Conservation (phyloP, 768 basidiomycete genomes). For the Podaxis sp. region DNA sequence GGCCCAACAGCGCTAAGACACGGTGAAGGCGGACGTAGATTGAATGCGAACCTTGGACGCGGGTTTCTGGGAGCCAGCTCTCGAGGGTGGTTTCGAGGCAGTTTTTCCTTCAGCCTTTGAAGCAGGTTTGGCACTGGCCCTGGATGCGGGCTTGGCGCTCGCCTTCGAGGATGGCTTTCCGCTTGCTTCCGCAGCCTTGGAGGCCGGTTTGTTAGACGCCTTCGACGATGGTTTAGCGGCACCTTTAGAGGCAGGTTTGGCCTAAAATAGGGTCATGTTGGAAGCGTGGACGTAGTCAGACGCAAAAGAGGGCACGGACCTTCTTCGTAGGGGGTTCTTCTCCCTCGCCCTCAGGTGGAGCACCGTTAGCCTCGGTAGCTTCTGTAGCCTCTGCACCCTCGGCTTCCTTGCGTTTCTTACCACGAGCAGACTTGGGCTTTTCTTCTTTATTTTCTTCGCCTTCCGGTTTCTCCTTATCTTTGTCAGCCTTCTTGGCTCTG, state of each 20-base stretch:
- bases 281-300: neutral
- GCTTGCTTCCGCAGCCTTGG: conserved; percentile 28
- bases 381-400: conserved; percentile 35
- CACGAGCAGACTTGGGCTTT: conserved; percentile 51
- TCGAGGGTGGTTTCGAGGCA: conserved; percentile 55
- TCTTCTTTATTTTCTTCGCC: conserved; percentile 45
- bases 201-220: conserved; percentile 43
- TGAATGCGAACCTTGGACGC: conserved; percentile 51
- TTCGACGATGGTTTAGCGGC: conserved; percentile 42
- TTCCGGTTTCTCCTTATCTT: conserved; percentile 38
- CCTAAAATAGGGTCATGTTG: conserved; percentile 24
- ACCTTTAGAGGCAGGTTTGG: conserved; percentile 44
- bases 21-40: conserved; percentile 3
- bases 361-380: conserved; percentile 33
- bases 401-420: conserved; percentile 44
- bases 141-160: conserved; percentile 42
- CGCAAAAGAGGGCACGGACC: conserved; percentile 32
- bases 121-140: conserved; percentile 39
- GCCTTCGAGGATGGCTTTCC: conserved; percentile 27
- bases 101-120: conserved; percentile 43
- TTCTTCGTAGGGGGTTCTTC: conserved; percentile 63
- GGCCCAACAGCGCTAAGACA: conserved; percentile 11
- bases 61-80: conserved; percentile 63
- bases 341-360: conserved; percentile 32
- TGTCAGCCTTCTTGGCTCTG: conserved; percentile 52